phyloP scores from a whole-genome alignment of 176 grass and related monocot species.

The Typha latifolia region DNA sequence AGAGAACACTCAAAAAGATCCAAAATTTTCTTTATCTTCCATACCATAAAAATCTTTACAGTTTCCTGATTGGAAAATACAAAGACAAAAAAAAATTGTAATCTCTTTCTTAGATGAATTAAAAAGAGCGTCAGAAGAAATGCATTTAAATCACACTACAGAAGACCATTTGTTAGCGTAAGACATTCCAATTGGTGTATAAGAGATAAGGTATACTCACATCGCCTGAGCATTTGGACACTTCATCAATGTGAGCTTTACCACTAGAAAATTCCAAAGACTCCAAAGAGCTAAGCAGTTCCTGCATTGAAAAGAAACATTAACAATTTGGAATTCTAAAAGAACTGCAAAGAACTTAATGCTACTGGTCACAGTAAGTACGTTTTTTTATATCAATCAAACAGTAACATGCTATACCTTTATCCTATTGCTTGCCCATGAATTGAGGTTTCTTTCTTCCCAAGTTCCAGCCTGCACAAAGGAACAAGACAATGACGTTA shows the following conservation, averaged over 20 bases:
- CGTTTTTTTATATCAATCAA: background rate
- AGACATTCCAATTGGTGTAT: background rate
- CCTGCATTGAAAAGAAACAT: conserved; percentile 23
- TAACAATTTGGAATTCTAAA: background rate
- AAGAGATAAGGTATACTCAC: conserved; percentile 34
- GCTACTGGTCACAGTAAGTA: no score
- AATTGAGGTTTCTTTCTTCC: conserved; percentile 94
- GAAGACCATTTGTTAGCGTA: background rate
- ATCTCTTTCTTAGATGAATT: no score
- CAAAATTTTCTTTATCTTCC: no score
- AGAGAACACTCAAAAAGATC: no score
- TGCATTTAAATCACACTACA: no score
- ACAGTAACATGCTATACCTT: conserved; percentile 39
- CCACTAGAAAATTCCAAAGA: conserved; percentile 65
- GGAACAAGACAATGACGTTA: background rate
- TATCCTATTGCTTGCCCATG: conserved; percentile 82
- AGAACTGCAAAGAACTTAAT: background rate
- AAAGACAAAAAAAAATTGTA: no score
- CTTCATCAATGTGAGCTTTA: conserved; percentile 72
- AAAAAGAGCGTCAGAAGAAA: no score
- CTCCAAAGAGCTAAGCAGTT: conserved; percentile 59
- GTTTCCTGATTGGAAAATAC: no score
- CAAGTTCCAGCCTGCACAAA: conserved; percentile 87
- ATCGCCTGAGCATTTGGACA: conserved; percentile 84
- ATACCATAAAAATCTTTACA: no score